phyloP scores from a whole-genome alignment of 495 filamentous ascomycete genomes.

The Stereocaulon alpinum region DNA sequence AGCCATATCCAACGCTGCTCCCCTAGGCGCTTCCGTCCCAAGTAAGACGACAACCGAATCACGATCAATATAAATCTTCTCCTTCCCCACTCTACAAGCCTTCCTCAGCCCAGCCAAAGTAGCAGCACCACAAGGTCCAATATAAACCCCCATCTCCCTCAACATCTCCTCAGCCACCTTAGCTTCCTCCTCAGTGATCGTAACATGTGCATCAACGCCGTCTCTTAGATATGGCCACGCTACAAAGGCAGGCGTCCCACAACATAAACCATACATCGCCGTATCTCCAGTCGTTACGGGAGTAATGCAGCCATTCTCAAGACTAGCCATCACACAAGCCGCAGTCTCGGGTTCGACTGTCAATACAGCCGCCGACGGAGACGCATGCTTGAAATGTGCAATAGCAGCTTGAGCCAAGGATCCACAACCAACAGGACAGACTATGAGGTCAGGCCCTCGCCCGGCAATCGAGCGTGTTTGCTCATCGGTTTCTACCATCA shows the following conservation, averaged over 20 bases:
- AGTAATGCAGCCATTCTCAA: constrained; percentile 35
- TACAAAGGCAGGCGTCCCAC: constrained; percentile 51
- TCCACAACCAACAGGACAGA: constrained; percentile 56
- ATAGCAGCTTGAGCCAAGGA: constrained; percentile 53
- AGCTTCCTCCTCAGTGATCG: constrained; percentile 45
- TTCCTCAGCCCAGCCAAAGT: constrained; percentile 46
- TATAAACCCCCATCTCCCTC: constrained; percentile 32
- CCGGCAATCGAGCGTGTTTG: constrained; percentile 30
- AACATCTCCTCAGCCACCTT: constrained; percentile 44
- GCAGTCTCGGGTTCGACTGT: constrained; percentile 56
- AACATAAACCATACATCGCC: constrained; percentile 62
- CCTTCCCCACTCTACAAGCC: constrained; percentile 26
- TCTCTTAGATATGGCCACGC: constrained; percentile 49
- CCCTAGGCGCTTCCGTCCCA: constrained; percentile 39
- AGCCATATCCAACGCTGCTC: constrained; percentile 4
- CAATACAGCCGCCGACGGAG: constrained; percentile 30
- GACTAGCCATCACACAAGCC: constrained; percentile 44
- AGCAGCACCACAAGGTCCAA: constrained; percentile 57
- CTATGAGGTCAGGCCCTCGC: constrained; percentile 22
- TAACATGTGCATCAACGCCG: constrained; percentile 48
- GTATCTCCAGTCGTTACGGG: constrained; percentile 40
- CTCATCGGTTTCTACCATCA: constrained; percentile 51
- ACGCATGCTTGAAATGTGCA: constrained; percentile 41
- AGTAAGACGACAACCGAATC: constrained; percentile 46
- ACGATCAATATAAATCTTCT: constrained; percentile 26